Evolutionary conservation across 495 filamentous ascomycete species (phyloP), one percentile per base, ranked within the genome.

Genomic region (Aspergillus asperescens): DNA sequence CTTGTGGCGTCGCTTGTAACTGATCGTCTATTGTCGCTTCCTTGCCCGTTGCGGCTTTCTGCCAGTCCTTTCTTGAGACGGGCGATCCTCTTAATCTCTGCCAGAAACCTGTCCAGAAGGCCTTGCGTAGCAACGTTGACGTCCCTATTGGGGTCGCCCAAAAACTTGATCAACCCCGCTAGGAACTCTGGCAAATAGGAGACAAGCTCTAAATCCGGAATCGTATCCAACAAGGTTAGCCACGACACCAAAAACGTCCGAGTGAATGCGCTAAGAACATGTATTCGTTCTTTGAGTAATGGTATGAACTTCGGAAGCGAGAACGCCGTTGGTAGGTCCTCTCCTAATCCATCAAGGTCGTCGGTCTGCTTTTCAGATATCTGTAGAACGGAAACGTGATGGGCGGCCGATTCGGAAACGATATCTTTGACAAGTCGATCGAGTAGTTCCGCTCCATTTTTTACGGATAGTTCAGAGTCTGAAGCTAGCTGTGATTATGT

Each of bases 391-490:
- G 92, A 96, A 12, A 97, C 84, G 66, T 97, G 97, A 6, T 91
- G 92, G 24, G 94, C 87, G 5, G 94, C 94, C 4, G 90, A 96
- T 68, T 99, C 94, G 1, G 92, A 86, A 4, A 97, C 92, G 43
- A 99, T 99, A 61, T 99, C 94, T 66, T 99, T 99, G 52, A 99
- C 84, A 18, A 99, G 76, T 13, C 94, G 88, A 69, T 99, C 94
- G 5, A 99, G 78, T 49, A 99, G 81, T 63, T 99, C 94, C 13
- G 94, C 94, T 7, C 94, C 94, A 61, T 99, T 99, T 67, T 99
- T 99, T 44, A 99, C 94, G 0, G 93, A 97, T 13, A 95, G 76
- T 61, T 99, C 94, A 2, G 89, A 88, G 65, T 99, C 94, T 15
- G 94, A 94, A 10, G 93, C 92, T 45, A 99, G 79, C 91, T 97